phyloP scores from a whole-genome alignment of 2,329 filamentous ascomycete genomes.

The Colletotrichum godetiae region DNA sequence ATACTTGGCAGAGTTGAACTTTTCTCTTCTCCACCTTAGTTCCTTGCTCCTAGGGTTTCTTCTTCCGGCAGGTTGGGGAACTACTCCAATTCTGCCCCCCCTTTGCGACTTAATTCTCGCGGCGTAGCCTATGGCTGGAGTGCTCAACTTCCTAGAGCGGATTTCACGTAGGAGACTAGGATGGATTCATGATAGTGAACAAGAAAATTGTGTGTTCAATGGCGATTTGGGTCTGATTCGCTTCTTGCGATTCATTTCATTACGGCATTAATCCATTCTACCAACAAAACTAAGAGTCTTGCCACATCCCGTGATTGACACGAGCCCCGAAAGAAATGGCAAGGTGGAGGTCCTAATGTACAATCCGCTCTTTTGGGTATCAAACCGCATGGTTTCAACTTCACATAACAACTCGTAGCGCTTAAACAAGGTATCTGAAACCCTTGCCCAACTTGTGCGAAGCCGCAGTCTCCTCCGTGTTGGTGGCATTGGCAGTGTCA shows the following conservation, averaged over 20 bases:
- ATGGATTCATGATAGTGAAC: not conserved
- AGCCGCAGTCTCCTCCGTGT: conserved; percentile 55
- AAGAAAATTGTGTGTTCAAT: not conserved
- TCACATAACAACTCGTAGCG: not conserved
- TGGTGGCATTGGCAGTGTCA: conserved; percentile 52
- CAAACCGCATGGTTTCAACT: not conserved
- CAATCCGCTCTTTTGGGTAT: conserved; percentile 26
- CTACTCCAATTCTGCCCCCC: not conserved
- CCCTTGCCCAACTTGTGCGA: conserved; percentile 57
- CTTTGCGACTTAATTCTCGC: not conserved
- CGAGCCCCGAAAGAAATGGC: not conserved
- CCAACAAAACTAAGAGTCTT: not conserved
- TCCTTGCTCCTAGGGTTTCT: not conserved
- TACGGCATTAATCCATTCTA: not conserved
- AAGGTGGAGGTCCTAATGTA: not conserved
- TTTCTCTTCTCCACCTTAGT: not conserved
- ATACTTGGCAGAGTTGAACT: not conserved
- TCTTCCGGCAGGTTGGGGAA: not conserved
- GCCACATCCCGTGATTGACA: not conserved
- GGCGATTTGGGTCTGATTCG: not conserved
- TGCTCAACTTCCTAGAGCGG: not conserved
- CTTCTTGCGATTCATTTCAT: not conserved
- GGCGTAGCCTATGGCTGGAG: not conserved
- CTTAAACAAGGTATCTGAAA: conserved; percentile 59
- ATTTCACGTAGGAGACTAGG: not conserved